Evolutionary conservation across 305 asterid species (phyloP).

Genomic region (Caryopteris hybrid): DNA sequence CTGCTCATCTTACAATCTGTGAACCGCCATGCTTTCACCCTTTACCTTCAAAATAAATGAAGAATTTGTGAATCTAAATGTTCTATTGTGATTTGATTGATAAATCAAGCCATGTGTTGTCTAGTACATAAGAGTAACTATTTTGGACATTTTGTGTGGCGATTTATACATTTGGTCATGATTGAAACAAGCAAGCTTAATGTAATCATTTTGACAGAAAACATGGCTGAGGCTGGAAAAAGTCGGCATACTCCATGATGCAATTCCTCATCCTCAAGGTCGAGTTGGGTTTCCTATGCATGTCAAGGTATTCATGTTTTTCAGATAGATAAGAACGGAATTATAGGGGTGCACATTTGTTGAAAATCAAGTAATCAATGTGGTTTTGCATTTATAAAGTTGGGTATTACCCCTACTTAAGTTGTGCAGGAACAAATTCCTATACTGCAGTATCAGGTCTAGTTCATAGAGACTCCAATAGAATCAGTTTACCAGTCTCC

Average conservation of each 20-base stretch:
- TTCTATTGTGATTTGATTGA: constrained; percentile 2
- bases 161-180: neutral
- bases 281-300: constrained; percentile 87
- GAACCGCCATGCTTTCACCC: no score
- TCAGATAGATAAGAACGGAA: neutral
- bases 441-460: constrained; percentile 10
- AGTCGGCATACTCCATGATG: constrained; percentile 75
- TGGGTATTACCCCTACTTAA: neutral
- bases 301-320: constrained; percentile 55
- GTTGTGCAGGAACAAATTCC: neutral
- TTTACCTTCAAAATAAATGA: neutral
- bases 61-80: neutral
- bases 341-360: neutral
- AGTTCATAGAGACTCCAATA: neutral
- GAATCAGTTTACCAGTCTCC: neutral
- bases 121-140: neutral
- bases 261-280: constrained; percentile 57
- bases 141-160: neutral
- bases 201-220: constrained; percentile 46
- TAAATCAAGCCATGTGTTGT: neutral
- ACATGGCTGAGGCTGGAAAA: constrained; percentile 81
- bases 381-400: neutral
- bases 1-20: neutral
- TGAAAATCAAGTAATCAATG: neutral
- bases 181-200: neutral